Evolutionary conservation across 306 rosid genomes (phyloP).

Genomic region (Abrus pulchellus): DNA sequence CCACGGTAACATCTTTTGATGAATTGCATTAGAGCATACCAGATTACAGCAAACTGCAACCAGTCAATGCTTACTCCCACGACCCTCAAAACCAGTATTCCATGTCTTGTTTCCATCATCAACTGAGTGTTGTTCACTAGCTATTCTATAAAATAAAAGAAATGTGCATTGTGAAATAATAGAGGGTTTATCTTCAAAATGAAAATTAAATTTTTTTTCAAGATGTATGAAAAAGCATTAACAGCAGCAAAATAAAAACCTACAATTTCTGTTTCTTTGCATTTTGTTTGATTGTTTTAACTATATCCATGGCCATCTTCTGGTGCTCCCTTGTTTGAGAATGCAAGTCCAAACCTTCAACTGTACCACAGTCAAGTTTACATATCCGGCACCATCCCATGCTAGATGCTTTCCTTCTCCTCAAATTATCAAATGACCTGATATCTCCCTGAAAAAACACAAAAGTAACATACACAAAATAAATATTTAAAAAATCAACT

Average conservation of each 20-base stretch:
- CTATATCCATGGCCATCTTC: constrained; percentile 93
- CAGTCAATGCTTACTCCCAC: constrained; percentile 69
- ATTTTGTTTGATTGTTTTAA: constrained; percentile 86
- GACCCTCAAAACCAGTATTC: constrained; percentile 63
- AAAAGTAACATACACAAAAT: constrained; percentile 21
- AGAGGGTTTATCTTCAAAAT: constrained; percentile 22
- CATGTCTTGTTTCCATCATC: constrained; percentile 73
- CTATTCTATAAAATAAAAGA: constrained; percentile 55
- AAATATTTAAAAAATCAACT: constrained; percentile 1
- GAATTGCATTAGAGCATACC: constrained; percentile 49
- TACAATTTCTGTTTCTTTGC: constrained; percentile 86
- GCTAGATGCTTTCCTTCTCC: constrained; percentile 79
- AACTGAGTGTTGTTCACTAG: constrained; percentile 67
- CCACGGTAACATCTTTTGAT: constrained; percentile 61
- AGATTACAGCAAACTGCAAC: constrained; percentile 54
- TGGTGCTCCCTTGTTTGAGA: constrained; percentile 98
- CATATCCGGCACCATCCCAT: constrained; percentile 99
- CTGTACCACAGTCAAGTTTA: constrained; percentile 94
- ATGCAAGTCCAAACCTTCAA: constrained; percentile 95
- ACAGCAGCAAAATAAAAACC: constrained; percentile 41
- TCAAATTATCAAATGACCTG: constrained; percentile 71
- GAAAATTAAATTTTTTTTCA: neutral
- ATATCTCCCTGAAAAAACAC: constrained; percentile 71
- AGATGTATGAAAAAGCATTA: constrained; percentile 28
- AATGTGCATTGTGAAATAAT: constrained; percentile 6